Percentiles rank a stretch among this genome's conserved stretches.
phyloP scores from a whole-genome alignment of 2,329 filamentous ascomycete genomes.

The Plenodomus biglobosus region DNA sequence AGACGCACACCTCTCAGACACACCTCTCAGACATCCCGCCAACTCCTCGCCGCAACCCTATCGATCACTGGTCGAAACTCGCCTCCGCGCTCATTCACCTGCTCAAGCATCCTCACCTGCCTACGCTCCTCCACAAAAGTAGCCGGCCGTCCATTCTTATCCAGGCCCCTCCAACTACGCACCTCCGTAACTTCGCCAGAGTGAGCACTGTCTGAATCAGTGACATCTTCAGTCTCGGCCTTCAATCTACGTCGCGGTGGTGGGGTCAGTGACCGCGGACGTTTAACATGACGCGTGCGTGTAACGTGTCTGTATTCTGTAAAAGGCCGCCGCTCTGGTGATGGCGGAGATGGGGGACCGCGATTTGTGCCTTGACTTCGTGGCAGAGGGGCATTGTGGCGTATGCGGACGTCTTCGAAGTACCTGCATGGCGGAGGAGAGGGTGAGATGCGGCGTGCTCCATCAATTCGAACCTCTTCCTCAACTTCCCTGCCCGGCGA shows the following conservation, averaged over 20 bases:
- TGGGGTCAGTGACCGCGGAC: conserved; percentile 10
- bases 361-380: conserved; percentile 1
- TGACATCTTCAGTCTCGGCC: conserved; percentile 18
- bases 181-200: conserved; percentile 19
- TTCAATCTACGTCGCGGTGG: conserved; percentile 2
- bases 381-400: conserved; percentile 14
- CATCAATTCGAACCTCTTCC: conserved; percentile 23
- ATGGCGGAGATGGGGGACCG: conserved; percentile 5
- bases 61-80: neutral
- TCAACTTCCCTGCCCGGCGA: conserved; percentile 14
- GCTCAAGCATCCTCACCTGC: conserved; percentile 13
- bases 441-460: conserved; percentile 18
- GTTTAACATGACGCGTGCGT: conserved; percentile 6
- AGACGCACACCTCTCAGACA: no score
- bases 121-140: conserved; percentile 32
- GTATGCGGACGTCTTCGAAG: conserved; percentile 16
- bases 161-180: conserved; percentile 30
- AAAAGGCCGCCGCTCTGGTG: conserved; percentile 5
- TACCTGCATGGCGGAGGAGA: conserved; percentile 8
- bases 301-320: conserved; percentile 19
- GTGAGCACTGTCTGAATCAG: conserved; percentile 28
- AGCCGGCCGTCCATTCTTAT: conserved; percentile 32
- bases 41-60: neutral
- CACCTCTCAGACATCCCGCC: neutral
- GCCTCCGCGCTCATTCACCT: conserved; percentile 9